Evolutionary conservation across 2,329 filamentous ascomycete species (phyloP).

Genomic region (Penicillium thymicola): DNA sequence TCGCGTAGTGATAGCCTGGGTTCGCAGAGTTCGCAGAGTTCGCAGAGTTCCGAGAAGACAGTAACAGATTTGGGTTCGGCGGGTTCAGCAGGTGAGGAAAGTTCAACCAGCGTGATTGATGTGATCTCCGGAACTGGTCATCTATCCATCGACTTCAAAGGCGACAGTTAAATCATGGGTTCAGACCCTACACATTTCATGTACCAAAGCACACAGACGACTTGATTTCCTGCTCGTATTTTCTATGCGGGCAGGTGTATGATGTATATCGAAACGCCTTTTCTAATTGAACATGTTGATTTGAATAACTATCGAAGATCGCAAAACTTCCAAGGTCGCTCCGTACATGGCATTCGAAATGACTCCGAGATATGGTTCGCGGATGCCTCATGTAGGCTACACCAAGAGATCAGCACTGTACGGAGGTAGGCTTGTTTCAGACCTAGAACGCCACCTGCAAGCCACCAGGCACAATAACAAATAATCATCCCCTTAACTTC

Average conservation of each 20-base stretch:
- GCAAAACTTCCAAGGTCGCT: not conserved
- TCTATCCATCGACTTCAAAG: not conserved
- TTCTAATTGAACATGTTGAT: not conserved
- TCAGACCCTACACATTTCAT: not conserved
- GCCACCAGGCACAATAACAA: constrained; percentile 7
- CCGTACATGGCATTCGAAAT: not conserved
- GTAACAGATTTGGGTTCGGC: not conserved
- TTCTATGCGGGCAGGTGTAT: not conserved
- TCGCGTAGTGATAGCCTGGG: not conserved
- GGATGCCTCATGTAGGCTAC: not conserved
- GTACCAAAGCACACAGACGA: not conserved
- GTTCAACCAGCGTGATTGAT: not conserved
- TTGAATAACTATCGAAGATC: not conserved
- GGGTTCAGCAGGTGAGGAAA: not conserved
- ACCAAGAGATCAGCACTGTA: not conserved
- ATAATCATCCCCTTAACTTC: not conserved
- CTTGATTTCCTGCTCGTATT: not conserved
- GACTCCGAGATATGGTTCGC: not conserved
- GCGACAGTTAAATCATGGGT: not conserved
- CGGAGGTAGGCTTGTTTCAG: constrained; percentile 4
- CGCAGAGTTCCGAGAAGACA: not conserved
- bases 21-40: not conserved
- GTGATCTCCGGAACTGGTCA: not conserved
- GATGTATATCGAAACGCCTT: not conserved
- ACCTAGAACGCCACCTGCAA: constrained; percentile 7